Conservation (phyloP, 257 asterid genomes). For the Solanum chilense region DNA sequence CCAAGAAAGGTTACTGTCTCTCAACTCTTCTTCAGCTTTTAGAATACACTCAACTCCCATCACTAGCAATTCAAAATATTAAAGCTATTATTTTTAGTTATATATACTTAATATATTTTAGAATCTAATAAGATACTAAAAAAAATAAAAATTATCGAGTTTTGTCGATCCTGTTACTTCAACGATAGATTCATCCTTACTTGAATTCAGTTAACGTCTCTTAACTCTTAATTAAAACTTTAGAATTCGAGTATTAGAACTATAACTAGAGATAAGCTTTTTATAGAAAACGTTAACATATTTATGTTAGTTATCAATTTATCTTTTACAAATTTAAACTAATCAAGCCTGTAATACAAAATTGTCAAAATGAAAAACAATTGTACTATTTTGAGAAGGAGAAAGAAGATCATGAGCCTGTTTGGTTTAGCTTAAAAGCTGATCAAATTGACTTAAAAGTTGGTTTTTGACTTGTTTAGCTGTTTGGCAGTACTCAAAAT, state of each 20-base stretch:
- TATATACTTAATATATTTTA: not conserved
- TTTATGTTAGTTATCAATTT: not conserved
- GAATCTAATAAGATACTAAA: not conserved
- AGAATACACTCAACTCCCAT: not conserved
- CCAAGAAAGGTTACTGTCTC: constrained; percentile 26
- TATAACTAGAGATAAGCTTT: not conserved
- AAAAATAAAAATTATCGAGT: not conserved
- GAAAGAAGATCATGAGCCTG: not conserved
- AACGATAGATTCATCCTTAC: not conserved
- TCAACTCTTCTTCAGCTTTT: not conserved
- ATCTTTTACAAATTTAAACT: not conserved
- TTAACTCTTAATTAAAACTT: not conserved
- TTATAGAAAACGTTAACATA: not conserved
- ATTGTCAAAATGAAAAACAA: not conserved
- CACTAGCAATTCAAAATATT: not conserved
- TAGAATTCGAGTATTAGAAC: not conserved
- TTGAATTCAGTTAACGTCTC: not conserved
- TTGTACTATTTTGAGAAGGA: too few relatives aligned
- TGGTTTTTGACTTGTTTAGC: too few relatives aligned
- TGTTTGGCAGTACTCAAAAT: too few relatives aligned
- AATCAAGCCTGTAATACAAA: not conserved
- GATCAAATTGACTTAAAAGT: too few relatives aligned
- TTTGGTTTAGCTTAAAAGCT: too few relatives aligned
- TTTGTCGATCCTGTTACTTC: not conserved
- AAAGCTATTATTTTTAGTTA: not conserved